phyloP scores from a whole-genome alignment of 2,329 filamentous ascomycete species.

The Cladosporium sp. region DNA sequence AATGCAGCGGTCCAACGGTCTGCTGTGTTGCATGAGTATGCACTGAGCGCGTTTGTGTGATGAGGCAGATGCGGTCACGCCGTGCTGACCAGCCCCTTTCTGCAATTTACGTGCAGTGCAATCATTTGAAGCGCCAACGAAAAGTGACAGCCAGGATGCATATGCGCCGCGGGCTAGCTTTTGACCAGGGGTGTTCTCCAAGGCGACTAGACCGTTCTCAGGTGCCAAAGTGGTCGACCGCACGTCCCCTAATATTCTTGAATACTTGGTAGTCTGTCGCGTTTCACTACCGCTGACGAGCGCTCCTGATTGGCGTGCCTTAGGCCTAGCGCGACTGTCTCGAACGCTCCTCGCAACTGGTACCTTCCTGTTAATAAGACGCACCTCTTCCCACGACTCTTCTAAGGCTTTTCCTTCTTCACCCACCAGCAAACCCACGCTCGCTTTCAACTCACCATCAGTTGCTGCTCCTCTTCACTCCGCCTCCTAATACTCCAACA shows the following conservation, averaged over 20 bases:
- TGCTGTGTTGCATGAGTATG: slow-evolving; percentile 10
- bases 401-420: neutral
- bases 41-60: neutral
- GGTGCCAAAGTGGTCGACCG: neutral
- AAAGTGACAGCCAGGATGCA: neutral
- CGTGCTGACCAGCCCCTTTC: slow-evolving; percentile 3
- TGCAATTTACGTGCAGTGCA: slow-evolving; percentile 7
- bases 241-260: slow-evolving; percentile 1
- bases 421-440: slow-evolving; percentile 11
- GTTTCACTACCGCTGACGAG: slow-evolving; percentile 1
- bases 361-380: slow-evolving; percentile 2
- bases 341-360: slow-evolving; percentile 14
- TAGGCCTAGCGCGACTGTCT: slow-evolving; percentile 10
- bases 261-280: neutral
- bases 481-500: slow-evolving; percentile 5
- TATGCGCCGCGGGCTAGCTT: slow-evolving; percentile 1
- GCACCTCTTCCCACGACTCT: neutral
- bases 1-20: slow-evolving; percentile 7
- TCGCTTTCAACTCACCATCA: slow-evolving; percentile 4
- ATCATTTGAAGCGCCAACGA: slow-evolving; percentile 2
- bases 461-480: neutral
- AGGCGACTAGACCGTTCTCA: neutral
- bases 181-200: neutral
- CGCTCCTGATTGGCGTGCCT: slow-evolving; percentile 1
- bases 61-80: neutral